phyloP scores from a whole-genome alignment of 768 basidiomycete genomes.

The Hirschioporus abietinus region DNA sequence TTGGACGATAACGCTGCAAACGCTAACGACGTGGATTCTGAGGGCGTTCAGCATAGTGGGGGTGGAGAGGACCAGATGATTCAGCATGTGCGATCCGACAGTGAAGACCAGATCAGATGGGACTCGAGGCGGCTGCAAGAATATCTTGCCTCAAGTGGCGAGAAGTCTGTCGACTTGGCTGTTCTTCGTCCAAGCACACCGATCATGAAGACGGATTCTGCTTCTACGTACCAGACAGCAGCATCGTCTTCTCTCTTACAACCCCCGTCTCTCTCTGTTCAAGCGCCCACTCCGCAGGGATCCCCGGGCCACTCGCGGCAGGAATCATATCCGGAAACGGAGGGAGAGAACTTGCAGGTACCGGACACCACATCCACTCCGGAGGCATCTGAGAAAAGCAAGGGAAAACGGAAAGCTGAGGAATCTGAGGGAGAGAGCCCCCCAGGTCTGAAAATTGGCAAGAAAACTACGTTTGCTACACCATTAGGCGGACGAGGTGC shows the following conservation, averaged over 20 bases:
- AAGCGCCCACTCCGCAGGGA: background rate
- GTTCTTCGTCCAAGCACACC: background rate
- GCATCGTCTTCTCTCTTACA: background rate
- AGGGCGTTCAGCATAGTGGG: background rate
- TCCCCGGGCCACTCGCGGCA: background rate
- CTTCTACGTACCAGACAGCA: background rate
- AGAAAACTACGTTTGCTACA: conserved; percentile 58
- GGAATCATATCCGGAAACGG: background rate
- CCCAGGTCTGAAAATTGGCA: conserved; percentile 48
- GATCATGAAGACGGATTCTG: background rate
- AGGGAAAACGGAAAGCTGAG: conserved; percentile 70
- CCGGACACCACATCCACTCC: background rate
- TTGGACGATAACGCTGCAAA: background rate
- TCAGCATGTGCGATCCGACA: background rate
- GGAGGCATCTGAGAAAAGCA: conserved; percentile 31
- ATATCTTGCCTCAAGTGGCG: background rate
- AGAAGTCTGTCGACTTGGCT: background rate
- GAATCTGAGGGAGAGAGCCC: conserved; percentile 61
- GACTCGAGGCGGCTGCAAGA: background rate
- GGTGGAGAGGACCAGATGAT: background rate
- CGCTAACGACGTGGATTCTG: background rate
- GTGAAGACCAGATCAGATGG: background rate
- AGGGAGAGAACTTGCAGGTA: conserved; percentile 1
- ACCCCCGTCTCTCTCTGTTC: background rate
- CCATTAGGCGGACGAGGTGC: conserved; percentile 51